A percentile compares a stretch with the other conserved stretches of the same genome.
Evolutionary conservation across 1,284 basidiomycete species (phyloP).

Genomic region (Singerocomus inundabilis): DNA sequence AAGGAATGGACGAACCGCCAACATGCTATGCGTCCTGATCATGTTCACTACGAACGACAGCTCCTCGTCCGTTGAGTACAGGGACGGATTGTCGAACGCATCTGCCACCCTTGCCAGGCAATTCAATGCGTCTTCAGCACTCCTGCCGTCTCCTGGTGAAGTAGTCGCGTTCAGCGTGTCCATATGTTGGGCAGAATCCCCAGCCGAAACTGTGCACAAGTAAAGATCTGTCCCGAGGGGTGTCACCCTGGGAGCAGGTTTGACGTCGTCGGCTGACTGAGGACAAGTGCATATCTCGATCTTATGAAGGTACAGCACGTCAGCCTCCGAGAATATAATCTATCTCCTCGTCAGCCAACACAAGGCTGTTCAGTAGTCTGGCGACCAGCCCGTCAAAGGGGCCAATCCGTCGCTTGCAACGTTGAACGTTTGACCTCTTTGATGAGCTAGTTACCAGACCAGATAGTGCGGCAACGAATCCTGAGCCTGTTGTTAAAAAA

Average conservation of each 20-base stretch:
- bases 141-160: not conserved
- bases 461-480: too few species aligned
- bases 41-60: slow-evolving; percentile 23
- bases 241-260: too few species aligned
- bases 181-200: slow-evolving; percentile 7
- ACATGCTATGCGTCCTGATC: slow-evolving; percentile 20
- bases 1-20: slow-evolving; percentile 15
- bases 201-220: not conserved
- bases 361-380: not conserved
- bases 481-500: too few species aligned
- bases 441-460: too few species aligned
- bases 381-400: not conserved
- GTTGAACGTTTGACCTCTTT: not conserved
- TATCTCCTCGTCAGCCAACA: slow-evolving; percentile 12
- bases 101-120: slow-evolving; percentile 31
- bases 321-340: slow-evolving; percentile 11
- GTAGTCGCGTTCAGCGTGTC: not conserved
- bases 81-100: slow-evolving; percentile 29
- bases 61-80: slow-evolving; percentile 20
- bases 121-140: slow-evolving; percentile 19
- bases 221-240: not conserved
- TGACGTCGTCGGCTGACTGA: slow-evolving; percentile 8
- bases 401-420: not conserved
- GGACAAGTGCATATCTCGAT: not conserved
- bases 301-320: slow-evolving; percentile 9